A percentile compares a stretch with the other conserved stretches of the same genome.
These are phyloP conservation scores for Leptographium procerum DNA, from an alignment of 2,329 filamentous ascomycete species.

Conservation along the genomic window DNA sequence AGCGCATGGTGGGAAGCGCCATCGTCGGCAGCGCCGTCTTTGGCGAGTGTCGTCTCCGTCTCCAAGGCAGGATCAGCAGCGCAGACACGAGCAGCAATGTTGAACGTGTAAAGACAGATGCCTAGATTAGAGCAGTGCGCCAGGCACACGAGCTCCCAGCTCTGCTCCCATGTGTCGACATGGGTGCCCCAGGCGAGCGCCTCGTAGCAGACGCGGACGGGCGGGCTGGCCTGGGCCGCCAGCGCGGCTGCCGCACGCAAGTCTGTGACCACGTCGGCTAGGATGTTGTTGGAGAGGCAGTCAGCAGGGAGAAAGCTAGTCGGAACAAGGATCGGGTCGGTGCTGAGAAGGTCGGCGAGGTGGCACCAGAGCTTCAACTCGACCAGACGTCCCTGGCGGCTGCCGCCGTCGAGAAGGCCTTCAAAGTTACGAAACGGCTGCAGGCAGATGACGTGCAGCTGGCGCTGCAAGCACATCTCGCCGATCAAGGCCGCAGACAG, in stretches of 20 bases:
- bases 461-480: conserved; percentile 31
- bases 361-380: conserved; percentile 49
- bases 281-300: conserved; percentile 19
- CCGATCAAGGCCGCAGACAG: conserved; percentile 34
- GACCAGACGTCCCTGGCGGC: conserved; percentile 36
- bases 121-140: conserved; percentile 49
- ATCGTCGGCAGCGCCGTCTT: background rate
- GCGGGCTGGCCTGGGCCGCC: conserved; percentile 32
- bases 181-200: conserved; percentile 48
- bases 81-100: conserved; percentile 46
- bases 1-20: conserved; percentile 23
- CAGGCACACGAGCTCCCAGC: conserved; percentile 40
- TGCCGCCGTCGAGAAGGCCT: conserved; percentile 39
- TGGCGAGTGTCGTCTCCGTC: background rate
- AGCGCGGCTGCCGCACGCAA: conserved; percentile 44
- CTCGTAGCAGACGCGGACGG: conserved; percentile 49
- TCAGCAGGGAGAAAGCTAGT: conserved; percentile 38
- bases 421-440: conserved; percentile 57
- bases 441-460: conserved; percentile 38
- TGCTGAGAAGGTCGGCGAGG: conserved; percentile 41
- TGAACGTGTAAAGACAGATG: conserved; percentile 52
- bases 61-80: conserved; percentile 27
- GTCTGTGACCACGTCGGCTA: conserved; percentile 40
- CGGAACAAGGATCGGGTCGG: conserved; percentile 52
- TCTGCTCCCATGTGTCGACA: conserved; percentile 46